Evolutionary conservation across 208 protist species (phyloP).

Genomic region (Polymyxa betae): DNA sequence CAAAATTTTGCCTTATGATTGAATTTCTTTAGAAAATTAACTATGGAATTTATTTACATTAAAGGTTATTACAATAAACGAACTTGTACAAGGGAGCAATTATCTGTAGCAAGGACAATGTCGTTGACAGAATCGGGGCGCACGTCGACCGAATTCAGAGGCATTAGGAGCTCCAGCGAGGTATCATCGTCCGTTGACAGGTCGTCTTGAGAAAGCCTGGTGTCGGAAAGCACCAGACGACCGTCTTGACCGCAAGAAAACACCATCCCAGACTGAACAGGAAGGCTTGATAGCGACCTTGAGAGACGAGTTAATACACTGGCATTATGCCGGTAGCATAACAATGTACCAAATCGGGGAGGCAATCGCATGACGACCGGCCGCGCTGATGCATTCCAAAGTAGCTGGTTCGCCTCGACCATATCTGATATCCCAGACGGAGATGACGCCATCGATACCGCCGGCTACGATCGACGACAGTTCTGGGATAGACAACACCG

Average conservation of each 20-base stretch:
- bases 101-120: neutral
- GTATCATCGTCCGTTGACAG: neutral
- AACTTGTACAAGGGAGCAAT: conserved; percentile 7
- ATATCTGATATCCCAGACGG: conserved; percentile 5
- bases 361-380: conserved; percentile 12
- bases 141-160: conserved; percentile 33
- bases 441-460: neutral
- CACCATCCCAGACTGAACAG: neutral
- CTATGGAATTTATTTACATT: too few relatives aligned
- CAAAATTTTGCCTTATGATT: too few relatives aligned
- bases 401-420: neutral
- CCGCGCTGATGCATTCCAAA: neutral
- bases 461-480: neutral
- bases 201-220: neutral
- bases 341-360: neutral
- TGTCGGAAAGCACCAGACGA: conserved; percentile 7
- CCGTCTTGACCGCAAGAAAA: conserved; percentile 44
- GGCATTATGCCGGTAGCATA: neutral
- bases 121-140: conserved; percentile 34
- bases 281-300: neutral
- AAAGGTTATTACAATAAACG: neutral
- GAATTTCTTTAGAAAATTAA: too few relatives aligned
- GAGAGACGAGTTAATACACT: neutral
- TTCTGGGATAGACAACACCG: neutral
- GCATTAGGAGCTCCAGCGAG: neutral